Base-by-base conservation (phyloP, 345 rosid species). In the Gossypium arboreum region DNA sequence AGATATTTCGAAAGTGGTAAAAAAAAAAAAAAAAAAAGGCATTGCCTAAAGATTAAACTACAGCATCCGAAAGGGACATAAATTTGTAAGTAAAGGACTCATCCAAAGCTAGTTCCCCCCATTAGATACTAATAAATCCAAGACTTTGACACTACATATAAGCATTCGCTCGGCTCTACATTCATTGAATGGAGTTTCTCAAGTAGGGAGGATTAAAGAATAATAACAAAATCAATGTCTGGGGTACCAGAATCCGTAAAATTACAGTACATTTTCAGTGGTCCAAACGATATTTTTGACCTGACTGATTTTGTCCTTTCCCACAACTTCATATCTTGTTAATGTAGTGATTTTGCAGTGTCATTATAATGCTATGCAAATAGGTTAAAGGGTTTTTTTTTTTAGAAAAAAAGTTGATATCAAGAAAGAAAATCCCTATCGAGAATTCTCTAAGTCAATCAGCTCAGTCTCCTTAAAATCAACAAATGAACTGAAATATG, bases 281-380 rank as follows among this genome's bases (percentile, higher is more conserved):
- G 50, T 61, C 54, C 69, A 63, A 51, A 64, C 64, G 69, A 75
- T 45, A 70, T 70, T 29, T 77, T 84, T 51, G 84, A 75, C 88
- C 56, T 69, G 83, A 84, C 81, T 80, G 76, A 76, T 80, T 85
- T 85, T 90, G 80, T 87, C 82, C 76, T 55, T 80, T 78, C 66
- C 66, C 57, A 48, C 70, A n/a, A 66, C 12, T 34, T 24, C 41
- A 25, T 61, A 45, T 17, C 16, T 18, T 61, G 44, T 61, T 34
- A 50, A 22, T 45, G 39, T 7, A 47, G 41, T 22, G 39, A 45
- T 24, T 48, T 68, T 68, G 41, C 3, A 2, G 43, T 48, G 22
- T 43, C 39, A 13, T 68, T 20, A 7, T 29, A 10, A 51, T 41
- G 71, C 22, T 41, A 41, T 68, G 9, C 41, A 60, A 55, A 61